These are phyloP conservation scores for Lentinula detonsa DNA, from an alignment of 768 basidiomycete species.

Conservation along the genomic window DNA sequence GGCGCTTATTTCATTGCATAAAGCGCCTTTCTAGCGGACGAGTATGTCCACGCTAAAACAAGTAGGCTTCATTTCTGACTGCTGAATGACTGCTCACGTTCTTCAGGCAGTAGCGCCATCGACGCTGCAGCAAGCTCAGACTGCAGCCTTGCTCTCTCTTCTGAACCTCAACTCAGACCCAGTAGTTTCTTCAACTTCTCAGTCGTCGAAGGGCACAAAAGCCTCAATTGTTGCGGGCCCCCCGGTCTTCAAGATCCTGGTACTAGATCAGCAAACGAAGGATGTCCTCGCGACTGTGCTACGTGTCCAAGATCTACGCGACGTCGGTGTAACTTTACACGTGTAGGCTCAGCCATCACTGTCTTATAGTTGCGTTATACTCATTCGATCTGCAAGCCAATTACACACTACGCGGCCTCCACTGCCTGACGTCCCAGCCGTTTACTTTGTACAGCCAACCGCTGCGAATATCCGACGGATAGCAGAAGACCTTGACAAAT, in stretches of 20 bases:
- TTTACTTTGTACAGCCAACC: slow-evolving; percentile 95
- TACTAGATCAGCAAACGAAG: slow-evolving; percentile 93
- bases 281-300: slow-evolving; percentile 94
- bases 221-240: slow-evolving; percentile 52
- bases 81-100: not conserved
- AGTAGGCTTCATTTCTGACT: slow-evolving; percentile 19
- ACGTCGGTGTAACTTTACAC: slow-evolving; percentile 95
- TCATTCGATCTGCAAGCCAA: slow-evolving; percentile 50
- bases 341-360: slow-evolving; percentile 57
- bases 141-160: slow-evolving; percentile 74
- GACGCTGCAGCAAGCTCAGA: slow-evolving; percentile 87
- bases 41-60: slow-evolving; percentile 42
- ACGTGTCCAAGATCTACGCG: slow-evolving; percentile 93
- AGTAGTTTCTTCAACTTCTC: slow-evolving; percentile 20
- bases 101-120: slow-evolving; percentile 32
- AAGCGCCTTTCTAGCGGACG: not conserved
- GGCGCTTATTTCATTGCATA: too few relatives aligned
- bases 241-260: slow-evolving; percentile 93
- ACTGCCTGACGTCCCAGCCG: slow-evolving; percentile 90
- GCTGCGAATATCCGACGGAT: slow-evolving; percentile 82
- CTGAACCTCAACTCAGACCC: slow-evolving; percentile 75
- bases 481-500: slow-evolving; percentile 87
- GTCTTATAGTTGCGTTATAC: slow-evolving; percentile 1
- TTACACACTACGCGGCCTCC: slow-evolving; percentile 85
- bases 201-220: slow-evolving; percentile 38